Conservation (phyloP, 75 land plant species). For the Picea glauca region DNA sequence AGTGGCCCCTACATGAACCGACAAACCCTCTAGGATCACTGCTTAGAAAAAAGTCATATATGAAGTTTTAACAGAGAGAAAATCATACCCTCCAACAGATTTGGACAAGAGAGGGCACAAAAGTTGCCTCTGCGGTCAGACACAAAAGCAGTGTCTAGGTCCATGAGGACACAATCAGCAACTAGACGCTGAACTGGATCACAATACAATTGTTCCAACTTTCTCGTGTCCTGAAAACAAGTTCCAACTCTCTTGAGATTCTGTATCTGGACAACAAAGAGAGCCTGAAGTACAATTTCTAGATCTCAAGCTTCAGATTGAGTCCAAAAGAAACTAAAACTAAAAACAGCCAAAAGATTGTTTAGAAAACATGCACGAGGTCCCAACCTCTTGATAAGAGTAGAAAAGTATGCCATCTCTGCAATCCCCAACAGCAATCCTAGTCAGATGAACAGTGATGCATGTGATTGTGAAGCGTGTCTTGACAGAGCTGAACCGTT, state of each 20-base stretch:
- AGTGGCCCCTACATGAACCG: not conserved
- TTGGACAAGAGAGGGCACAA: conserved; percentile 56
- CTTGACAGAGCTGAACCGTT: conserved; percentile 47
- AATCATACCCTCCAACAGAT: conserved; percentile 55
- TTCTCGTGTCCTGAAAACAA: conserved; percentile 47
- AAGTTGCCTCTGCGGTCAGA: conserved; percentile 85
- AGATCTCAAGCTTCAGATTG: not conserved
- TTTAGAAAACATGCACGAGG: not conserved
- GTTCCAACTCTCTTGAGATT: not conserved
- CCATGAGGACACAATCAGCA: conserved; percentile 87
- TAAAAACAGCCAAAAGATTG: not conserved
- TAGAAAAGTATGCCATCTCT: conserved; percentile 91
- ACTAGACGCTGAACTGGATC: conserved; percentile 86
- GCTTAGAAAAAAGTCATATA: too few species aligned
- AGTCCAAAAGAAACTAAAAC: conserved; percentile 6
- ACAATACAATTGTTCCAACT: conserved; percentile 74
- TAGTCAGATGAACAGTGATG: conserved; percentile 57
- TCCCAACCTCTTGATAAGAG: conserved; percentile 78
- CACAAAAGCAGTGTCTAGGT: conserved; percentile 79
- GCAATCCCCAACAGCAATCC: conserved; percentile 98
- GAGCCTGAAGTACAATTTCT: not conserved
- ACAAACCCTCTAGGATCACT: not conserved
- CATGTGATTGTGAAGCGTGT: conserved; percentile 82
- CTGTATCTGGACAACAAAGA: too few species aligned
- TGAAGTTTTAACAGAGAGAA: not conserved